Percentiles rank a stretch among this genome's conserved stretches.
Evolutionary conservation across 2,329 filamentous ascomycete species (phyloP).

Genomic region (Beauveria sp.): DNA sequence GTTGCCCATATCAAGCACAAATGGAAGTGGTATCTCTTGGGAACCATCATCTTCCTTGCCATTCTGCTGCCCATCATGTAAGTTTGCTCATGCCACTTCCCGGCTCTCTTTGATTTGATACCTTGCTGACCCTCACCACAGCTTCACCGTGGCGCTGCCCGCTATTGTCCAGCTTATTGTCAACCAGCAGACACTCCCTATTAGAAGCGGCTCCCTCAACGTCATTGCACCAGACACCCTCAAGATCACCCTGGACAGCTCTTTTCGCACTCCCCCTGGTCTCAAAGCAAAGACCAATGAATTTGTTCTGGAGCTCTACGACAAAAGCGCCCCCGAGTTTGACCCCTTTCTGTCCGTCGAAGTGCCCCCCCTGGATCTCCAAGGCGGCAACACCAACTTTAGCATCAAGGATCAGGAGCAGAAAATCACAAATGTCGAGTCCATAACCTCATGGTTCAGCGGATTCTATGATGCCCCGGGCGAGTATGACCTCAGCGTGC

Average conservation of each 20-base stretch:
- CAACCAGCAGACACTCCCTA: constrained; percentile 30
- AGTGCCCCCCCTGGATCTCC: constrained; percentile 25
- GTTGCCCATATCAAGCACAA: constrained; percentile 33
- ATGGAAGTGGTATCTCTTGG: constrained; percentile 37
- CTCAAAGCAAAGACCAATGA: constrained; percentile 30
- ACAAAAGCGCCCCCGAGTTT: constrained; percentile 26
- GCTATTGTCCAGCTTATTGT: constrained; percentile 38
- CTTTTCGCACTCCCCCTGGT: constrained; percentile 26
- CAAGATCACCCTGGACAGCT: constrained; percentile 29
- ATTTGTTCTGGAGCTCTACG: constrained; percentile 32
- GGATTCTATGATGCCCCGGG: constrained; percentile 29
- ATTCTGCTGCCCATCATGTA: constrained; percentile 12
- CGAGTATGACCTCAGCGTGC: constrained; percentile 28
- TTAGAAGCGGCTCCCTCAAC: constrained; percentile 28
- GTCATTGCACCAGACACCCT: constrained; percentile 25
- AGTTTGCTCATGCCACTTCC: not conserved
- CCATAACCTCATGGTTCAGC: constrained; percentile 32
- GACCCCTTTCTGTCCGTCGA: constrained; percentile 18
- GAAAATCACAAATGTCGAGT: constrained; percentile 28
- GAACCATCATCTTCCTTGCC: constrained; percentile 18
- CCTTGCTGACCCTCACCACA: constrained; percentile 14
- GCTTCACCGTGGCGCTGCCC: constrained; percentile 39
- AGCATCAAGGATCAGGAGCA: constrained; percentile 27
- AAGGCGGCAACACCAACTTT: constrained; percentile 30
- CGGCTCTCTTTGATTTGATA: not conserved